Evolutionary conservation across 148 eudicot genomes (phyloP).

Genomic region (Rheum nobile): DNA sequence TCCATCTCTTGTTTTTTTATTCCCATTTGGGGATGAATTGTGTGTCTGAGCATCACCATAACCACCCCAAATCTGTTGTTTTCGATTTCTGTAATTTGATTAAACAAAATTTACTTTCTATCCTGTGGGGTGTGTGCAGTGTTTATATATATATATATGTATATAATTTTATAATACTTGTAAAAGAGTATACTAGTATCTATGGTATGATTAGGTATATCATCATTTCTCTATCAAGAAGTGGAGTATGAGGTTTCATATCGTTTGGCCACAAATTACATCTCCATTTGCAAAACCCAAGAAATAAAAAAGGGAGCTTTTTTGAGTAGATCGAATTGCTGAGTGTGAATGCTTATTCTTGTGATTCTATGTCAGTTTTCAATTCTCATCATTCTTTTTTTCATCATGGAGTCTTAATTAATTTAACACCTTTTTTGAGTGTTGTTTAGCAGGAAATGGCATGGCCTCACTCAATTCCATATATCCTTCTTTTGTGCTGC

Average conservation of each 20-base stretch:
- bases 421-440: not conserved
- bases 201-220: not conserved
- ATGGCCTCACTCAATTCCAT: not conserved
- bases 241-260: constrained; percentile 2
- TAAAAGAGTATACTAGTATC: not conserved
- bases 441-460: not conserved
- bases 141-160: not conserved
- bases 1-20: too few relatives aligned
- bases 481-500: not conserved
- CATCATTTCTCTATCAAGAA: not conserved
- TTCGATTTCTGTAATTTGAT: not conserved
- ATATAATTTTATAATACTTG: not conserved
- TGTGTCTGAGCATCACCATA: not conserved
- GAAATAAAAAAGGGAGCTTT: not conserved
- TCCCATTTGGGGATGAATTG: constrained; percentile 1
- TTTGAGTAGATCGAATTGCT: not conserved
- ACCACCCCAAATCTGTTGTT: not conserved
- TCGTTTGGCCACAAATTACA: not conserved
- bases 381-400: not conserved
- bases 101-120: not conserved
- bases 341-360: not conserved
- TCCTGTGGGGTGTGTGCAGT: not conserved
- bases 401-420: not conserved
- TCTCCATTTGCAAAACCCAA: constrained; percentile 7
- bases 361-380: not conserved